Evolutionary conservation across 768 basidiomycete species (phyloP), one percentile per base, ranked within the genome.

Genomic region (Steccherinum ochraceum): DNA sequence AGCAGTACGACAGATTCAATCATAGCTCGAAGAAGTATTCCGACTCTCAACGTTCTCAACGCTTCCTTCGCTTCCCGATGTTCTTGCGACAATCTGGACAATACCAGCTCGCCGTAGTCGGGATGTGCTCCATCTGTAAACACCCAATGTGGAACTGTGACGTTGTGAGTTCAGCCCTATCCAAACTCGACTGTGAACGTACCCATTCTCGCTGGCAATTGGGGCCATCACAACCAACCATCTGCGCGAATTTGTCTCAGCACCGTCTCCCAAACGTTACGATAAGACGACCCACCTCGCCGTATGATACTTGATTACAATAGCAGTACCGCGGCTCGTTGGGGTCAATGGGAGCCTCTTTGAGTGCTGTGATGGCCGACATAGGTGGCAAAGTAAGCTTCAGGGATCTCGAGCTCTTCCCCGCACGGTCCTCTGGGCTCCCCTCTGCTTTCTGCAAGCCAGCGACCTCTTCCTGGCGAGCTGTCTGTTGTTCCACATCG

Each of bases 161-260:
- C n/a, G n/a, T n/a, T n/a, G n/a, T n/a, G n/a, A n/a, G n/a, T n/a
- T n/a, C n/a, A n/a, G n/a, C n/a, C n/a, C n/a, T n/a, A n/a, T n/a
- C n/a, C n/a, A n/a, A n/a, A n/a, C n/a, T n/a, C n/a, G n/a, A n/a
- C n/a, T n/a, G n/a, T n/a, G n/a, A n/a, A 16, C 87, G 64, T 60
- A 87, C 92, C 92, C 92, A 95, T 83, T 93, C 89, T 35, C 73
- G 71, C 56, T 76, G 70, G 64, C 92, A 95, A 13, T 73, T 69
- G 40, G 72, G 68, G 56, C 78, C 77, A 62, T 95, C 92, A 60
- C 92, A 95, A 13, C 74, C 92, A 54, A 95, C 84, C 92, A 95
- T 93, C 86, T 88, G 53, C 21, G 45, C 30, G 30, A 42, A 16
- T 24, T 25, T 20, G 13, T 20, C 19, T 27, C 12, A 12, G 20